Evolutionary conservation across 805 yeast genomes (phyloP).

Genomic region (Yamadazyma insecticola): DNA sequence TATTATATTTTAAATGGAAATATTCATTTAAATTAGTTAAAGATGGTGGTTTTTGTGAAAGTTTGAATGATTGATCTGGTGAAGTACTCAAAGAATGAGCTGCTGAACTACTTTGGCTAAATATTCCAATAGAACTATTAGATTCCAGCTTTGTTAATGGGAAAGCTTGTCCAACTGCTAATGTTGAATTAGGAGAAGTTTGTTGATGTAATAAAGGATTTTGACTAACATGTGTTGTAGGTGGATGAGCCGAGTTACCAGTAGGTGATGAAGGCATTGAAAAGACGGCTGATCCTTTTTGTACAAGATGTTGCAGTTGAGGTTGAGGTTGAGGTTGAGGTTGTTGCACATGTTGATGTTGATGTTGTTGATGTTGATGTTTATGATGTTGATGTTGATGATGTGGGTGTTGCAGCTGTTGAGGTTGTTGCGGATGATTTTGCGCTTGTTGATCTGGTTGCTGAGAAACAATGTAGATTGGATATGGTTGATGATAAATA

Average conservation of each 20-base stretch:
- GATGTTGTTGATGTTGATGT: not conserved
- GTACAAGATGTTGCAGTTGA: slow-evolving; percentile 8
- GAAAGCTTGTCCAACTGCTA: slow-evolving; percentile 5
- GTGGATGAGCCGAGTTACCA: slow-evolving; percentile 4
- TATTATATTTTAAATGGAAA: slow-evolving; percentile 21
- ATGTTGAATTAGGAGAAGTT: not conserved
- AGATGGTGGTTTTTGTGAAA: slow-evolving; percentile 16
- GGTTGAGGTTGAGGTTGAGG: slow-evolving; percentile 5
- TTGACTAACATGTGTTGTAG: not conserved
- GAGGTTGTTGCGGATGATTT: not conserved
- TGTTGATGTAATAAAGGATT: not conserved
- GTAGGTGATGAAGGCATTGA: slow-evolving; percentile 30
- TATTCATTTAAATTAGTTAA: slow-evolving; percentile 31
- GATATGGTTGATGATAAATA: slow-evolving; percentile 29
- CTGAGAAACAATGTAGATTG: slow-evolving; percentile 32
- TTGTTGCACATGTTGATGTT: slow-evolving; percentile 1
- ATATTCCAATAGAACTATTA: slow-evolving; percentile 23
- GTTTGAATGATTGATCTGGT: slow-evolving; percentile 21
- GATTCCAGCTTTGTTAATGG: slow-evolving; percentile 22
- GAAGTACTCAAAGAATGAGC: slow-evolving; percentile 28
- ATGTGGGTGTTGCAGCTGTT: too few species aligned
- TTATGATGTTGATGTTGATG: too few species aligned
- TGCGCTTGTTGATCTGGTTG: not conserved
- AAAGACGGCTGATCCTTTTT: slow-evolving; percentile 19
- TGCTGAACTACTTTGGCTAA: slow-evolving; percentile 22